These are phyloP conservation scores for Picocystis sp. DNA, from an alignment of 163 green algal species.

Conservation along the genomic window DNA sequence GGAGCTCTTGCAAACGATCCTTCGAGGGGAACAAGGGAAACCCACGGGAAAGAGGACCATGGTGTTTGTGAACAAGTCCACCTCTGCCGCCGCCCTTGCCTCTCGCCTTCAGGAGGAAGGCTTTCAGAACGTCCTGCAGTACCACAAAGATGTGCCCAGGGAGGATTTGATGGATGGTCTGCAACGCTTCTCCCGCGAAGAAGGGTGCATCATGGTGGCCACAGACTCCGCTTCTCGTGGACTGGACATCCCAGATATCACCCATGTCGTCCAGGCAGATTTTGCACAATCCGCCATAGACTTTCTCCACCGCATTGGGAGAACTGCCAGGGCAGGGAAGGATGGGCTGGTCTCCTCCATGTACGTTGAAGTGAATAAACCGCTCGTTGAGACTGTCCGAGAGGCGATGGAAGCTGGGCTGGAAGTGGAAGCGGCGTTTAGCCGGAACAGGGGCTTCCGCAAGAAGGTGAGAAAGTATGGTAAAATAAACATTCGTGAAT, in stretches of 20 bases:
- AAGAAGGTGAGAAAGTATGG: constrained; percentile 71
- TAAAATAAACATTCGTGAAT: too few species aligned
- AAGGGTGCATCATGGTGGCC: constrained; percentile 58
- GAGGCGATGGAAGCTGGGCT: constrained; percentile 31
- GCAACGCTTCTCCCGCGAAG: constrained; percentile 5
- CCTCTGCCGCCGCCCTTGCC: neutral
- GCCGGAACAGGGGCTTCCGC: constrained; percentile 75
- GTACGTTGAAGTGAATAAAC: constrained; percentile 21
- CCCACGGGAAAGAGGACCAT: constrained; percentile 29
- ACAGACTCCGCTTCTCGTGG: constrained; percentile 75
- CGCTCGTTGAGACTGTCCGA: constrained; percentile 57
- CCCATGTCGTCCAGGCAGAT: constrained; percentile 82
- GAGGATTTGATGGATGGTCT: constrained; percentile 36
- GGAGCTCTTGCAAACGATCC: neutral
- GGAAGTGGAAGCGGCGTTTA: constrained; percentile 80
- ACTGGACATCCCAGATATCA: constrained; percentile 68
- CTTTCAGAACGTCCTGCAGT: constrained; percentile 36
- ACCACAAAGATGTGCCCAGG: constrained; percentile 49
- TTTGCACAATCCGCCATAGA: constrained; percentile 86
- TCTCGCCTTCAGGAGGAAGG: constrained; percentile 17
- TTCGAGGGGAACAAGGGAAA: neutral
- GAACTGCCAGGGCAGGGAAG: constrained; percentile 27
- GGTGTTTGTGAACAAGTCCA: constrained; percentile 49
- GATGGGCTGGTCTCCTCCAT: constrained; percentile 55
- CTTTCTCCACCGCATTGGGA: constrained; percentile 54